phyloP scores from a whole-genome alignment of 2,329 filamentous ascomycete species.

The Epicoccum sorghinum region DNA sequence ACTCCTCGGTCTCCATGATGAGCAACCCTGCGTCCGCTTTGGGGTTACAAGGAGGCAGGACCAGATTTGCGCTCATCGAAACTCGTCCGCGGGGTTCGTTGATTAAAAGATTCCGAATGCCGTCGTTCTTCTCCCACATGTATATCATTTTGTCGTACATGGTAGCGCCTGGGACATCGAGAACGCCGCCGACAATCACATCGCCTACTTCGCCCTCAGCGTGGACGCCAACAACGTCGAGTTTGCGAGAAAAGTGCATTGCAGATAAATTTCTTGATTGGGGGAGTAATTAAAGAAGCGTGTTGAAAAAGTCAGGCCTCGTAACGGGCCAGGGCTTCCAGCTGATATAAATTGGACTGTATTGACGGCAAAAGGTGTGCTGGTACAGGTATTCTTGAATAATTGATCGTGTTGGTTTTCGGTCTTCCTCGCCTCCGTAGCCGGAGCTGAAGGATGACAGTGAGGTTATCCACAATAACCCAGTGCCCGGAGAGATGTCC shows the following conservation, averaged over 20 bases:
- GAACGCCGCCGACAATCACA: constrained; percentile 57
- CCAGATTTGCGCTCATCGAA: constrained; percentile 52
- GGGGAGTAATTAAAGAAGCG: constrained; percentile 21
- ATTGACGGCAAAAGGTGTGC: too few species aligned
- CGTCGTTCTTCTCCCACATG: constrained; percentile 51
- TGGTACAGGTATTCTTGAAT: too few species aligned
- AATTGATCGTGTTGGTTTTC: too few species aligned
- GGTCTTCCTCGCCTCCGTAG: too few species aligned
- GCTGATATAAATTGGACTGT: too few species aligned
- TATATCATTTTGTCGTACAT: constrained; percentile 58
- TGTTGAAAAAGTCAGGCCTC: too few species aligned
- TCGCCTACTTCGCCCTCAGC: constrained; percentile 56
- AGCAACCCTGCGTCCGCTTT: constrained; percentile 54
- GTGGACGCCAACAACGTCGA: constrained; percentile 34
- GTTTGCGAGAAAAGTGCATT: constrained; percentile 8
- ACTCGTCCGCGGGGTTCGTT: constrained; percentile 56
- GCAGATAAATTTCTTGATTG: constrained; percentile 5
- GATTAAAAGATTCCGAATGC: constrained; percentile 51
- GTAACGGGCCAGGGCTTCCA: too few species aligned
- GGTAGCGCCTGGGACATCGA: constrained; percentile 49
- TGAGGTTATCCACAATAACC: too few species aligned
- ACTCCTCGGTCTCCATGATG: constrained; percentile 56
- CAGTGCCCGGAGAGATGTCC: too few species aligned
- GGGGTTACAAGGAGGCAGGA: constrained; percentile 53
- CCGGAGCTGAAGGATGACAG: too few species aligned